Evolutionary conservation across 148 eudicot genomes (phyloP), one percentile per base, ranked within the genome.

Genomic region (Rhododendron vialii): DNA sequence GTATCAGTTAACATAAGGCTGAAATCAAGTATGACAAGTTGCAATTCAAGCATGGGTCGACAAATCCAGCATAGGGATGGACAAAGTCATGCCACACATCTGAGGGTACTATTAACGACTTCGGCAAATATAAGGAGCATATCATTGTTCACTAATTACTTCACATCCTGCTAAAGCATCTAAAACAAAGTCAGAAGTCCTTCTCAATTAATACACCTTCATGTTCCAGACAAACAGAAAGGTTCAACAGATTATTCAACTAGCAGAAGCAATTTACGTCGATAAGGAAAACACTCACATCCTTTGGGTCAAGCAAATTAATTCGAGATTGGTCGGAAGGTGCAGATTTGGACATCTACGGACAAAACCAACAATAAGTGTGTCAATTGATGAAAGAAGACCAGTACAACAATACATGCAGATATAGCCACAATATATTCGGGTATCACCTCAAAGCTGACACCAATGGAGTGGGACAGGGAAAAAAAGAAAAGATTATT

Each of bases 271-370:
- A 85, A 83, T 30, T 36, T 83, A 26, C 63, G 74, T 12, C 20
- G 45, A 41, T 20, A 13, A 59, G 28, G 78, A 24, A 35, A 48
- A 36, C 80, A 95, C 99, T 93, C 88, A 97, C 99, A 89, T 97
- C 99, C 89, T 97, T 95, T 20, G 96, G 74, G 87, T 97, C 98
- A 57, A 97, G 95, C 86, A 97, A 92, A 86, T 97, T 97, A 41
- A 97, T 95, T 82, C 99, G 93, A 77, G 98, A 97, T 87, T 91
- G 98, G 83, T 97, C 98, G 57, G 99, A 97, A 84, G 98, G 91
- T 41, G 99, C 95, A 53, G 98, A 97, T 88, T 97, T 97, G 78
- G 98, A 97, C 99, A 97, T 97, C 99, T 97, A 84, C 85, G 86
- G 53, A 84, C 82, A 88, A 89, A 82, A 90, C 84, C 69, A 67